Evolutionary conservation across 208 protist genomes (phyloP), one percentile per base, ranked within the genome.

Genomic region (Leishmania mexicana): DNA sequence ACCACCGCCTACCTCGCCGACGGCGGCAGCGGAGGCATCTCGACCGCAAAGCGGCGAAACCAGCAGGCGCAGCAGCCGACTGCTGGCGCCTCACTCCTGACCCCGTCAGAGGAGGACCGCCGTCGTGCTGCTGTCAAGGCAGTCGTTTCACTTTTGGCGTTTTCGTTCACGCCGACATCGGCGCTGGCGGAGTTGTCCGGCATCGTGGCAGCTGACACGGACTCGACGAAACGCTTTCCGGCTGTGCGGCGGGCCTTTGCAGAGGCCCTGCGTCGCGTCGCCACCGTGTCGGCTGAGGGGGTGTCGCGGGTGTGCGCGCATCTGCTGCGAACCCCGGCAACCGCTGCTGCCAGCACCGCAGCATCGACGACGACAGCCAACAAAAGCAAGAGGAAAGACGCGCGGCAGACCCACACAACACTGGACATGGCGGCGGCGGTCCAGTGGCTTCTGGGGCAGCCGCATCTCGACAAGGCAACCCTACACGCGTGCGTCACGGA

Each of bases 111-210:
- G 6, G 81, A 75, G 54, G 76, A 83, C 15, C 87, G 88, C 35
- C 83, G 64, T 24, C 68, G 57, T 38, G 86, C 87, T 10, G 75
- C 79, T 19, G 64, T 89, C 31, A 85, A 81, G 62, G 31, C 88
- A 65, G 81, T 94, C 54, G 78, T 83, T 28, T 54, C 87, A 1
- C 73, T 91, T 11, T 57, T 92, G 60, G 75, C 80, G 40, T 79
- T 92, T 49, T 78, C 83, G 3, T 53, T 47, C 13, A 28, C 80
- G 42, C 73, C 83, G 7, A 21, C 53, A 19, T 42, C 78, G 28
- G 58, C 57, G 53, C 71, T 82, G 71, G 75, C 67, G 11, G 45
- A 42, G 17, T 49, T 80, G 74, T 60, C 64, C 2, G 70, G 42
- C 11, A 57, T 72, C 15, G 40, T 72, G 51, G 67, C 35, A 8